Conservation (phyloP, 192 early-diverging fungal species). For the Coemansia nantahalensis region DNA sequence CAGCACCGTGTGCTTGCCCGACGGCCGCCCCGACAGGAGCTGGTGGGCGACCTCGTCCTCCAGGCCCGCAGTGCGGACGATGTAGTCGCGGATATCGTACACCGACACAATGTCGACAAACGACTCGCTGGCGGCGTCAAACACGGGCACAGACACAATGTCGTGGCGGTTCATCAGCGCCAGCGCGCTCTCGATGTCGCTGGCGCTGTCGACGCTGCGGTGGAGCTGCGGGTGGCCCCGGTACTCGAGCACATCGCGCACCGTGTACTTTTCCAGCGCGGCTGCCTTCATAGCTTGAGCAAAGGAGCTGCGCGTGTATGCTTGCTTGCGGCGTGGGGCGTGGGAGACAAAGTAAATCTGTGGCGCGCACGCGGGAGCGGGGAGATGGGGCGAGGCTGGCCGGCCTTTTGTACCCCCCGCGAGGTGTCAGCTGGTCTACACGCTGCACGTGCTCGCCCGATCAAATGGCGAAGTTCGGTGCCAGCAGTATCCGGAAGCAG, state of each 20-base stretch:
- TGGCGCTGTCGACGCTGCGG: slow-evolving; percentile 14
- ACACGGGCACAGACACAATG: slow-evolving; percentile 47
- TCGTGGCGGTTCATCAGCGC: slow-evolving; percentile 32
- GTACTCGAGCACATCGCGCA: slow-evolving; percentile 41
- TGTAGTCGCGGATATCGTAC: slow-evolving; percentile 49
- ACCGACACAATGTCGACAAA: slow-evolving; percentile 49
- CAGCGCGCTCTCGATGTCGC: slow-evolving; percentile 28
- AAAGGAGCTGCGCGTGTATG: background rate
- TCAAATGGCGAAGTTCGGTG: too few species aligned
- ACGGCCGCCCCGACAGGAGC: slow-evolving; percentile 35
- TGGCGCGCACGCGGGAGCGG: too few species aligned
- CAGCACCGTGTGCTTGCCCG: slow-evolving; percentile 30
- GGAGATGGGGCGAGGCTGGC: too few species aligned
- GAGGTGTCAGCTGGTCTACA: too few species aligned
- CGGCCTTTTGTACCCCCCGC: too few species aligned
- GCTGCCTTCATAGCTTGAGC: slow-evolving; percentile 23
- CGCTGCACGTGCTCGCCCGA: too few species aligned
- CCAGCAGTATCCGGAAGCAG: too few species aligned
- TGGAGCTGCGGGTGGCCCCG: slow-evolving; percentile 33
- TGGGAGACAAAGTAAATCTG: too few species aligned
- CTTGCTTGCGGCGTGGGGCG: too few species aligned
- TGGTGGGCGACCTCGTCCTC: slow-evolving; percentile 44
- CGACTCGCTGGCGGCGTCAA: background rate
- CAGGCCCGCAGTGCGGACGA: slow-evolving; percentile 21
- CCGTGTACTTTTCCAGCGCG: slow-evolving; percentile 33